Evolutionary conservation across 2,329 filamentous ascomycete species (phyloP), one percentile per base, ranked within the genome.

Genomic region (Byssochlamys sp.): DNA sequence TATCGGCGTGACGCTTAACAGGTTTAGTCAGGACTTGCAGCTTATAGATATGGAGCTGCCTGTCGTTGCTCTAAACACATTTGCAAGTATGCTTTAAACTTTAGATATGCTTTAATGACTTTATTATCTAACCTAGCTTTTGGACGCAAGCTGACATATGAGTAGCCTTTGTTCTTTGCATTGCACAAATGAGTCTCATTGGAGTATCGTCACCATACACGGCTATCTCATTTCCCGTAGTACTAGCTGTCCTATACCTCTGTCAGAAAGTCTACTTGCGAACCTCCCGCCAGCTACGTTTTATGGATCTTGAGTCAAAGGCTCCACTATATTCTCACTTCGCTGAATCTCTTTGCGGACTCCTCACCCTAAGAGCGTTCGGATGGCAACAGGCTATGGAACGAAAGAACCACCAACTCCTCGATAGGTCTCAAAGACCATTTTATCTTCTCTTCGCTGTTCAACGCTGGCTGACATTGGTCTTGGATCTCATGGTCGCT

Each of bases 301-400:
- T 84, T 24, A 67, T 87, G 10, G 84, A 86, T 52, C 75, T 87
- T 0, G 84, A 87, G 65, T 77, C 80, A 1, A 85, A 86, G 61
- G 79, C 79, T 0, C 82, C 82, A 0, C 69, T 85, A 0, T 84
- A 81, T 70, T 80, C 75, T 14, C 73, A 84, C 59, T 85, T 84
- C 61, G 73, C 79, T 25, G 82, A 84, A 60, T 80, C 78, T 1
- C 75, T 84, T 49, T 77, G 77, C 33, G 83, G 83, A 0, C 65
- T 84, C 0, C 72, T 75, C 0, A 85, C 82, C 0, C 74, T 85
- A 27, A 76, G 82, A 9, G 80, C 82, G 1, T 84, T 83, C 59
- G 77, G 78, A 1, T 84, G 81, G 81, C 71, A 77, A n/a, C 60
- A 68, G 0, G 65, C 68, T 4, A 73, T 77, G 56, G 69, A 77